Percentiles rank a stretch among this genome's conserved stretches.
Conservation (phyloP, 2,329 filamentous ascomycete genomes). For the Chaetomiaceae sp. region DNA sequence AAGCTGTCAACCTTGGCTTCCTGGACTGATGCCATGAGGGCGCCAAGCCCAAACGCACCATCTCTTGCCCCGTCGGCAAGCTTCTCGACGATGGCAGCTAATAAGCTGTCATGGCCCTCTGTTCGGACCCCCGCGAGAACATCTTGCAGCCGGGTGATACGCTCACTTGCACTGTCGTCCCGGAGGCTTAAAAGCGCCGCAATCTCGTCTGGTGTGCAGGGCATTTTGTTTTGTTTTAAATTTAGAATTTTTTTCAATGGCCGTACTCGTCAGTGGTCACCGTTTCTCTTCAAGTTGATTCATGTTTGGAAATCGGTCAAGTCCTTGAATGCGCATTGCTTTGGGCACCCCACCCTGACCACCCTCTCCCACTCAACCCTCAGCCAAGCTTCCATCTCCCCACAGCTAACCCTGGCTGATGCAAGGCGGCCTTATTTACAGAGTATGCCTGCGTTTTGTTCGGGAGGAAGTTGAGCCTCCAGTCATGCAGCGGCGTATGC, state of each 20-base stretch:
- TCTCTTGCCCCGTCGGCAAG: slow-evolving; percentile 25
- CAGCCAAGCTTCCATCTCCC: neutral
- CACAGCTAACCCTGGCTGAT: slow-evolving; percentile 1
- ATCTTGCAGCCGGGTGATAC: slow-evolving; percentile 29
- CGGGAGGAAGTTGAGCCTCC: too few species aligned
- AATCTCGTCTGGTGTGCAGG: slow-evolving; percentile 20
- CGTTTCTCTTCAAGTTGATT: too few species aligned
- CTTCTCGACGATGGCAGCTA: slow-evolving; percentile 41
- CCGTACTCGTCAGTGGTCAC: too few species aligned
- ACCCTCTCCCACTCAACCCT: neutral
- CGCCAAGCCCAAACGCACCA: slow-evolving; percentile 12
- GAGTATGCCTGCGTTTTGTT: too few species aligned
- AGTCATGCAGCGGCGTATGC: too few species aligned
- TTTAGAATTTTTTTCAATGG: too few species aligned
- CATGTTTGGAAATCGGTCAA: too few species aligned
- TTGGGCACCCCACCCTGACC: neutral
- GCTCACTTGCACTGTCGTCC: slow-evolving; percentile 19
- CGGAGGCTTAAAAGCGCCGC: slow-evolving; percentile 32
- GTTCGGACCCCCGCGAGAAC: slow-evolving; percentile 39
- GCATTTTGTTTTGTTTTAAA: too few species aligned
- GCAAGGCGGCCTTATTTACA: too few species aligned
- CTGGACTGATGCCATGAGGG: neutral
- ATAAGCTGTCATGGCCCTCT: slow-evolving; percentile 42
- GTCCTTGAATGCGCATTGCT: neutral
- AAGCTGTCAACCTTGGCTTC: neutral